A percentile compares a stretch with the other conserved stretches of the same genome.
phyloP scores from a whole-genome alignment of 2,329 filamentous ascomycete genomes.

The Raffaelea arxii region DNA sequence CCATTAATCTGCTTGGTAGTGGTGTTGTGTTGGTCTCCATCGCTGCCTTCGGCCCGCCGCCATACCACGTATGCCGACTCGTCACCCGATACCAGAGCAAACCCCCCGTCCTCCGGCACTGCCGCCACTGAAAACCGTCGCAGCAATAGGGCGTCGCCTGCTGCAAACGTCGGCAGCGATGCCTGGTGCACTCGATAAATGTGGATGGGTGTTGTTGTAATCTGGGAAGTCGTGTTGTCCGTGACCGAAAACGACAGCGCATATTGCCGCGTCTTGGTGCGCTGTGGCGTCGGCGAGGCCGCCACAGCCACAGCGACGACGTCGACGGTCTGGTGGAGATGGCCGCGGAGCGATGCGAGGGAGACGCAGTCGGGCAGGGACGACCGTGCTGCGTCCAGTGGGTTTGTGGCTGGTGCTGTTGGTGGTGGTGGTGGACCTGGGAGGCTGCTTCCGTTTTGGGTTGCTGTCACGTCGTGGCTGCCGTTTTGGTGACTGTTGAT shows the following conservation, averaged over 20 bases:
- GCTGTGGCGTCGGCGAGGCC: constrained; percentile 30
- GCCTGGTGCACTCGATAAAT: constrained; percentile 50
- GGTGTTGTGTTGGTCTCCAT: background rate
- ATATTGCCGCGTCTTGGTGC: constrained; percentile 49
- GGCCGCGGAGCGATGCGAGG: constrained; percentile 41
- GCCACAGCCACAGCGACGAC: constrained; percentile 45
- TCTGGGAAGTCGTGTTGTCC: constrained; percentile 28
- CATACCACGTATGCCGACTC: constrained; percentile 54
- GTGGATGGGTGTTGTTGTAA: constrained; percentile 26
- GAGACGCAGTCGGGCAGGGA: constrained; percentile 42
- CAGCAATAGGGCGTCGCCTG: constrained; percentile 47
- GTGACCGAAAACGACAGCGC: constrained; percentile 48
- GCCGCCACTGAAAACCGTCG: constrained; percentile 45
- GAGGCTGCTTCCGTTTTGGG: too few relatives aligned
- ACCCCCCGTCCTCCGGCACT: constrained; percentile 44
- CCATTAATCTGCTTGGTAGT: constrained; percentile 41
- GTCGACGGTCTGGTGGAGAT: constrained; percentile 39
- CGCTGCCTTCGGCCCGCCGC: constrained; percentile 22
- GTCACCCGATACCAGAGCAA: constrained; percentile 44
- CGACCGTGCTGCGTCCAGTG: constrained; percentile 34
- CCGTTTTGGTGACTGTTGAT: too few relatives aligned
- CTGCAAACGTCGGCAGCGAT: constrained; percentile 42
- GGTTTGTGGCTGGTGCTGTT: background rate
- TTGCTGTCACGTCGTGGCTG: too few relatives aligned
- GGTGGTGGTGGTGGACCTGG: background rate